Evolutionary conservation across 257 asterid genomes (phyloP).

Genomic region (Gentiana dahurica): DNA sequence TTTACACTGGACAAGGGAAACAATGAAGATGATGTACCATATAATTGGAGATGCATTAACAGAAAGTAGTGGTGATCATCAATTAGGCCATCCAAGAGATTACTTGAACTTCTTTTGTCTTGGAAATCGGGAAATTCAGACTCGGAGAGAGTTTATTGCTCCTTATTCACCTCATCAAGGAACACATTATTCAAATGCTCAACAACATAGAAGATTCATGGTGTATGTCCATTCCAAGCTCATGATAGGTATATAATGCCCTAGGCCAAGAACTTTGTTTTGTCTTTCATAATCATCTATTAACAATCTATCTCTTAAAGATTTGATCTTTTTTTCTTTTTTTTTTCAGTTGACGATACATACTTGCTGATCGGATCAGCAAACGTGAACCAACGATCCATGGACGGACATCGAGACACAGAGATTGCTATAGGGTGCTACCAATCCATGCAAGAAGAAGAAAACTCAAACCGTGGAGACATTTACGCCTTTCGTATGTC

Average conservation of each 20-base stretch:
- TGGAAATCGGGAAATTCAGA: conserved; percentile 63
- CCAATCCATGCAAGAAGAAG: conserved; percentile 32
- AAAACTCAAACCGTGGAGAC: conserved; percentile 19
- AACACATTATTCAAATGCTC: conserved; percentile 63
- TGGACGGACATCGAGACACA: conserved; percentile 87
- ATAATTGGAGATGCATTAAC: conserved; percentile 51
- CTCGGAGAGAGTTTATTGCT: conserved; percentile 69
- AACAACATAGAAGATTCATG: conserved; percentile 80
- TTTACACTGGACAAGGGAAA: conserved; percentile 70
- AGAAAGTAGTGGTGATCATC: conserved; percentile 30
- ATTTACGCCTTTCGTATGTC: conserved; percentile 66
- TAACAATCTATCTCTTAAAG: no score
- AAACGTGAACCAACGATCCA: conserved; percentile 80
- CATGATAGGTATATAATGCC: conserved; percentile 59
- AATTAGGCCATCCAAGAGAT: conserved; percentile 49
- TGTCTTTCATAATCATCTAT: no score
- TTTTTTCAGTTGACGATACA: conserved; percentile 61
- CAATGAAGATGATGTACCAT: conserved; percentile 79
- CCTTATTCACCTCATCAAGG: conserved; percentile 68
- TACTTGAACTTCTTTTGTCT: conserved; percentile 87
- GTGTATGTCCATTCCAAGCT: conserved; percentile 89
- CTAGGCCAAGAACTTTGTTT: no score
- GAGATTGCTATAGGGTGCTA: conserved; percentile 87
- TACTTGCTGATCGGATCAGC: conserved; percentile 80
- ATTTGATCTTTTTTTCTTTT: neutral